These are phyloP conservation scores for Physcomitrium patens DNA, from an alignment of 225 moss, liverwort and hornwort species.

Conservation along the genomic window DNA sequence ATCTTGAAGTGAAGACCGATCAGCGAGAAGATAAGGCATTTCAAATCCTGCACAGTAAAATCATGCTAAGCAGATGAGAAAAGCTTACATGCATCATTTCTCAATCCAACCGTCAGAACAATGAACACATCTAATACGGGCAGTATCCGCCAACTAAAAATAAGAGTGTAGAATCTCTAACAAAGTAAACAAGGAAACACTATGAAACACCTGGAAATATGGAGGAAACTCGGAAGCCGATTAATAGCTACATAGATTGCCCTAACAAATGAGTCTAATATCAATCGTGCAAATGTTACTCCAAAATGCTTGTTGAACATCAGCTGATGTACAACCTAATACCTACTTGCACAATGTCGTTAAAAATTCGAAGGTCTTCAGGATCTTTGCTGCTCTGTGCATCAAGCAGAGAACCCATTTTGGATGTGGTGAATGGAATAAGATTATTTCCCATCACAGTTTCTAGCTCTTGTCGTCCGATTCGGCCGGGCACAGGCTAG, in stretches of 20 bases:
- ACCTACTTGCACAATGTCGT: slow-evolving; percentile 61
- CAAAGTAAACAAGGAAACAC: not conserved
- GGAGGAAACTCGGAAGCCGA: not conserved
- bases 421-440: slow-evolving; percentile 66
- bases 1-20: slow-evolving; percentile 59
- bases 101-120: not conserved
- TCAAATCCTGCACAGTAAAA: slow-evolving; percentile 48
- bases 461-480: slow-evolving; percentile 65
- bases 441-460: slow-evolving; percentile 69
- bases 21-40: slow-evolving; percentile 67
- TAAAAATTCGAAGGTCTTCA: slow-evolving; percentile 63
- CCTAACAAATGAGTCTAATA: not conserved
- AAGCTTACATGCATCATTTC: not conserved
- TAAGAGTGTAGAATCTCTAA: not conserved
- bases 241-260: not conserved
- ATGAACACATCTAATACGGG: not conserved
- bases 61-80: not conserved
- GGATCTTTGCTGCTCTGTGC: slow-evolving; percentile 69
- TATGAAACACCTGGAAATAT: not conserved
- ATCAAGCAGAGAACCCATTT: slow-evolving; percentile 61
- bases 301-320: not conserved
- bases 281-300: not conserved
- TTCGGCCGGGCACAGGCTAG: slow-evolving; percentile 66
- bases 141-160: not conserved
- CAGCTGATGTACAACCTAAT: not conserved